phyloP scores from a whole-genome alignment of 2,329 filamentous ascomycete species.

The Hymenoscyphus infarciens region DNA sequence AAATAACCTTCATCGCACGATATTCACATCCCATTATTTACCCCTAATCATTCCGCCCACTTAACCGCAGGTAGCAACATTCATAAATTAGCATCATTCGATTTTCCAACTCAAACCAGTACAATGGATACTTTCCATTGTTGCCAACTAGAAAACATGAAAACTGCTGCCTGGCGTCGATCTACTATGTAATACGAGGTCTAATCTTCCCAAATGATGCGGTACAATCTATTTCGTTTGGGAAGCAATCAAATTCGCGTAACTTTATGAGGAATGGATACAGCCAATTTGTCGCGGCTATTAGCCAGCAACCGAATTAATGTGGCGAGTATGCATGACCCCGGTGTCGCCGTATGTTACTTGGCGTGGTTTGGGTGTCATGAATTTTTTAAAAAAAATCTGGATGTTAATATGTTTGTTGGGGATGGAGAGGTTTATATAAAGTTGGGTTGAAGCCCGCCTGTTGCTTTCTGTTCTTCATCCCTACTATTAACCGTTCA shows the following conservation, averaged over 20 bases:
- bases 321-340: background rate
- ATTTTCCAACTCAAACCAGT: background rate
- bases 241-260: slow-evolving; percentile 1
- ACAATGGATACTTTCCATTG: background rate
- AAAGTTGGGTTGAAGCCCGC: background rate
- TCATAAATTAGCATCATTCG: background rate
- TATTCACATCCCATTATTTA: background rate
- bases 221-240: slow-evolving; percentile 6
- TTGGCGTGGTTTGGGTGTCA: background rate
- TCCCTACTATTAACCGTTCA: background rate
- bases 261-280: background rate
- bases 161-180: slow-evolving; percentile 7
- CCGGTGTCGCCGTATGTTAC: background rate
- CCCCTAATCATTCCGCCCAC: background rate
- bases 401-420: background rate
- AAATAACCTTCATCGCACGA: background rate
- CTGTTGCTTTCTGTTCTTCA: background rate
- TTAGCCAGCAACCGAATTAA: slow-evolving; percentile 9
- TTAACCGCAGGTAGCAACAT: slow-evolving; percentile 9
- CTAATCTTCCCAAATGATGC: background rate
- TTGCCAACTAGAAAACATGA: background rate
- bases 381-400: background rate
- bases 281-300: slow-evolving; percentile 9
- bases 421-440: background rate
- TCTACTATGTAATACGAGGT: slow-evolving; percentile 9